A percentile compares a stretch with the other conserved stretches of the same genome.
Conservation (phyloP, 176 grass and related monocot genomes). For the Leersia perrieri region DNA sequence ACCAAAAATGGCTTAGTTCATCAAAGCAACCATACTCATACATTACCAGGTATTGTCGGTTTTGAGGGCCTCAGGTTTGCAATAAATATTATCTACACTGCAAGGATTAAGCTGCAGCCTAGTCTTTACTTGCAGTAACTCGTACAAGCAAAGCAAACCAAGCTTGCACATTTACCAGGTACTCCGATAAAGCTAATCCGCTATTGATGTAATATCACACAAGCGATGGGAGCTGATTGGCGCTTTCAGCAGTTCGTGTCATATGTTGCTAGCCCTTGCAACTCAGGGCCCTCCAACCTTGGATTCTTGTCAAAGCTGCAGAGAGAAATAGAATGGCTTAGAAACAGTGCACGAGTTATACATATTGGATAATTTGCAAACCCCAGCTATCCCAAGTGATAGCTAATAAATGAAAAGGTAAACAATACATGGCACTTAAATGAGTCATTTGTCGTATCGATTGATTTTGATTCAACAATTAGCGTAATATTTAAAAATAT, state of each 20-base stretch:
- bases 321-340: neutral
- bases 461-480: neutral
- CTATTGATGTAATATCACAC: constrained; percentile 5
- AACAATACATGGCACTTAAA: neutral
- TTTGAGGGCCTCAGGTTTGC: neutral
- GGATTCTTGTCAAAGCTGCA: constrained; percentile 73
- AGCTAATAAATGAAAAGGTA: neutral
- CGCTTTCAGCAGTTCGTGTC: constrained; percentile 63
- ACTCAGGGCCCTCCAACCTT: constrained; percentile 67
- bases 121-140: neutral
- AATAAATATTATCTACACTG: constrained; percentile 39
- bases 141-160: constrained; percentile 16
- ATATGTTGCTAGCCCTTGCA: constrained; percentile 68
- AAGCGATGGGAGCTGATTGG: neutral
- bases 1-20: neutral
- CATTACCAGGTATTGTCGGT: neutral
- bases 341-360: neutral
- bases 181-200: neutral
- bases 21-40: neutral
- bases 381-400: neutral
- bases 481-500: neutral
- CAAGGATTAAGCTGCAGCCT: neutral
- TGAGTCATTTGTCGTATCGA: neutral
- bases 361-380: neutral
- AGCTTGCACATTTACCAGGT: neutral